Base-by-base conservation (phyloP, 2,329 filamentous ascomycete genomes). In the Thelonectria blattea region DNA sequence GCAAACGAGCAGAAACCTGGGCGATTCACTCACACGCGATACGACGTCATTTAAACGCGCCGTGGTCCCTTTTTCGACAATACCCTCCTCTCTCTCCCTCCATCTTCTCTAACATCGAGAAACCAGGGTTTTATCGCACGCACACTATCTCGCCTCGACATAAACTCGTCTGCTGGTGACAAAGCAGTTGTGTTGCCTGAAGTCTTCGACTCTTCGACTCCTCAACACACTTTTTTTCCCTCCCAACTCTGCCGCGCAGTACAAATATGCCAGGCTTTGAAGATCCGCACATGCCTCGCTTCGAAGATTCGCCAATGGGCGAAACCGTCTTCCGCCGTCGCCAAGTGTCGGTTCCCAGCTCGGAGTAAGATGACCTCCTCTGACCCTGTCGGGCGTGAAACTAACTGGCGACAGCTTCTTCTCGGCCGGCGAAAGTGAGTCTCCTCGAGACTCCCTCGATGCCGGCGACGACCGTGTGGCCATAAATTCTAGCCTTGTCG, bases 281-380 rank as follows among this genome's bases (percentile, higher is more conserved):
- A n/a, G 45, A 18, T 0, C 15, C 52, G 1, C 60, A 24, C 10
- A 72, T 69, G 68, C n/a, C 70, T n/a, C 8, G 42, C 41, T 1
- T 42, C 24, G 41, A 45, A n/a, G 43, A 18, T 0, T 17, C 52
- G 1, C 60, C 68, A 20, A 50, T 43, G 9, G 12, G n/a, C 0
- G 46, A 53, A 3, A 68, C 68, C 17, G 62, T 71, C 3, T 69
- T 72, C 56, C 56, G 65, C 24, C 68, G 65, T 53, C 66, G 65
- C 51, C 58, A 71, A 41, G 64, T 60, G 14, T 30, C 58, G 46
- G 34, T 56, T 1, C 42, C 52, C 9, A 42, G 57, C 9, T 63
- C 63, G 11, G 65, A 39, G 71, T 70, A 49, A 43, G 64, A 27
- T 14, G 14, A 24, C 8, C 4, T 6, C 20, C 22, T 9, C 22